Conservation (phyloP, 345 rosid genomes). For the Heritiera fomes region DNA sequence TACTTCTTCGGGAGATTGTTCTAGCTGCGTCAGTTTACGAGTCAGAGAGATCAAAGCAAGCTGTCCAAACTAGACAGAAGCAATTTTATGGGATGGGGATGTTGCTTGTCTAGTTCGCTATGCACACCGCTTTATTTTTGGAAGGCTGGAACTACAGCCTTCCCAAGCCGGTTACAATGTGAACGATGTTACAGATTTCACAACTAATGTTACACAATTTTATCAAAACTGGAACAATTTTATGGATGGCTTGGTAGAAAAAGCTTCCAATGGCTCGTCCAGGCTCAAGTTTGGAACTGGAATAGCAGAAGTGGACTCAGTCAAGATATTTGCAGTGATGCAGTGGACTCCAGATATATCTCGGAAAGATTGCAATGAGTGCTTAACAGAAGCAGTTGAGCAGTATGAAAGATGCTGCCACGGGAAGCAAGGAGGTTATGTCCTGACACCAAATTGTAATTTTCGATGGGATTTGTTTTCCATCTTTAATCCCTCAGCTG, state of each 20-base stretch:
- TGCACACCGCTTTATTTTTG: not conserved
- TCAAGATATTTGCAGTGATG: constrained; percentile 40
- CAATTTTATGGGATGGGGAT: constrained; percentile 12
- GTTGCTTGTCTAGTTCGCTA: constrained; percentile 18
- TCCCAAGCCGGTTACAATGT: not conserved
- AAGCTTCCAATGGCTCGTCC: constrained; percentile 31
- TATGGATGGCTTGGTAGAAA: constrained; percentile 6
- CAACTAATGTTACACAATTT: constrained; percentile 25
- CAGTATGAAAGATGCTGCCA: constrained; percentile 23
- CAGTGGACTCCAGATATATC: constrained; percentile 59
- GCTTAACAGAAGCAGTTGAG: constrained; percentile 25
- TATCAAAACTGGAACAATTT: constrained; percentile 34
- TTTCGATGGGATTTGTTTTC: constrained; percentile 49
- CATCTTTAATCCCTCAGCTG: constrained; percentile 28
- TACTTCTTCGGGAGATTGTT: not conserved
- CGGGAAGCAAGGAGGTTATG: constrained; percentile 41
- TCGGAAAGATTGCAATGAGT: constrained; percentile 29
- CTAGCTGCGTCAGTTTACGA: not conserved
- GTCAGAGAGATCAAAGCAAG: not conserved
- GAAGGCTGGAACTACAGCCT: constrained; percentile 22
- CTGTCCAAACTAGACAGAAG: constrained; percentile 29
- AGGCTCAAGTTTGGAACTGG: constrained; percentile 39
- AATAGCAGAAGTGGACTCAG: constrained; percentile 22
- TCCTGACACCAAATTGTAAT: constrained; percentile 41
- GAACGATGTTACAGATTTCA: not conserved